Conservation (phyloP, 176 grass and related monocot genomes). For the Chloris gayana region DNA sequence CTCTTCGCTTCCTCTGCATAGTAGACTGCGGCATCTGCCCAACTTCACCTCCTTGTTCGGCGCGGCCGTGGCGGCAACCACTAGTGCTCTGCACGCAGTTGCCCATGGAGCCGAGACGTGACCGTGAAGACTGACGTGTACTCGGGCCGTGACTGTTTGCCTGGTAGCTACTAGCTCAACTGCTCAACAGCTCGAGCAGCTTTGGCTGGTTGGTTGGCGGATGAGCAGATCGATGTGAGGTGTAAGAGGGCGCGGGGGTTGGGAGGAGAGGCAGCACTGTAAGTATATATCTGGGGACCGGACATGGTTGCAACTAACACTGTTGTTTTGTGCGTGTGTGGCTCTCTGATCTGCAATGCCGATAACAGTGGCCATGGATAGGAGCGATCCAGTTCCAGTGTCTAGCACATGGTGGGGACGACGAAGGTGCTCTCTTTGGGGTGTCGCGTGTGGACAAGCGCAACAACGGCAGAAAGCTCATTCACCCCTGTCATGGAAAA, state of each 20-base stretch:
- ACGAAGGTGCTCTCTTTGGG: not conserved
- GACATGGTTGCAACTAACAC: not conserved
- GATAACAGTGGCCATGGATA: not conserved
- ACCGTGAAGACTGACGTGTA: not conserved
- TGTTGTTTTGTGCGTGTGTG: not conserved
- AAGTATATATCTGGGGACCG: conserved; percentile 2
- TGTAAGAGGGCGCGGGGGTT: not conserved
- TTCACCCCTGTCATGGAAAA: too few species aligned
- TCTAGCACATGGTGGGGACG: conserved; percentile 43
- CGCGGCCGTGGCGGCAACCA: not conserved
- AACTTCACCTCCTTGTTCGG: not conserved
- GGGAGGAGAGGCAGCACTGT: not conserved
- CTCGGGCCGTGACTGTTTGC: not conserved
- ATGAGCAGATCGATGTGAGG: not conserved
- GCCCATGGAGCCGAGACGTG: conserved; percentile 36
- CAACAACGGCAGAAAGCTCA: not conserved
- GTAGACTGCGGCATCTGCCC: not conserved
- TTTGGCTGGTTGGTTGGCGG: conserved; percentile 9
- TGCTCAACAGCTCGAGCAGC: conserved; percentile 11
- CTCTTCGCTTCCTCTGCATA: not conserved
- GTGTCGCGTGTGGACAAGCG: not conserved
- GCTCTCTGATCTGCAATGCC: conserved; percentile 3
- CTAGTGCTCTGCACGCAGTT: conserved; percentile 41
- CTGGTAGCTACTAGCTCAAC: conserved; percentile 13
- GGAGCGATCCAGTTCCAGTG: conserved; percentile 17